Conservation (phyloP, 345 rosid species). For the Hypericum androsaemum region DNA sequence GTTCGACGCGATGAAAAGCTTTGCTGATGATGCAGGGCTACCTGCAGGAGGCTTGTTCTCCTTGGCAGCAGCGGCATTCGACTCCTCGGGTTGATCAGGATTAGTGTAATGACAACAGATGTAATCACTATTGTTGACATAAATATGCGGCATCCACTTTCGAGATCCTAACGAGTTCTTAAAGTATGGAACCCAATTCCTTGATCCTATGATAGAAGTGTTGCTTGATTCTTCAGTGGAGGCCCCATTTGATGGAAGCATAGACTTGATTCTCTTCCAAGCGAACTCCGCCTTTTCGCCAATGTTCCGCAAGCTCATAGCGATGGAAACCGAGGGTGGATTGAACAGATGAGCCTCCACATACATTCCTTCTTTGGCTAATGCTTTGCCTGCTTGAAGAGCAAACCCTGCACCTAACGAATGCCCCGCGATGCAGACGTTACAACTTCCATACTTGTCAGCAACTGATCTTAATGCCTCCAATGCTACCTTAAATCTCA, state of each 20-base stretch:
- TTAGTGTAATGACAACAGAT: constrained; percentile 73
- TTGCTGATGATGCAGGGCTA: constrained; percentile 52
- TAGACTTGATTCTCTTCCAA: constrained; percentile 70
- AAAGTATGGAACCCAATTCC: constrained; percentile 15
- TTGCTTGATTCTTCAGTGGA: not conserved
- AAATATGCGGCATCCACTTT: constrained; percentile 89
- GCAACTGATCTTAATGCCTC: constrained; percentile 57
- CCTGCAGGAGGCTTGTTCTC: constrained; percentile 37
- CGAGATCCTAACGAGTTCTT: constrained; percentile 27
- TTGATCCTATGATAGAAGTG: constrained; percentile 5
- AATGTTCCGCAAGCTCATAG: constrained; percentile 77
- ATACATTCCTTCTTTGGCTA: constrained; percentile 68
- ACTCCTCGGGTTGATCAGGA: constrained; percentile 34
- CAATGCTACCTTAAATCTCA: constrained; percentile 59
- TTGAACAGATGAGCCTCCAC: constrained; percentile 92
- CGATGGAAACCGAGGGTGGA: constrained; percentile 81
- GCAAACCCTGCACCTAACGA: constrained; percentile 96
- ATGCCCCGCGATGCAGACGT: constrained; percentile 82
- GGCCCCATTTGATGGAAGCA: constrained; percentile 47
- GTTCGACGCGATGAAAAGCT: constrained; percentile 83
- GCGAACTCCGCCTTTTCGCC: constrained; percentile 71
- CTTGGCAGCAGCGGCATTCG: constrained; percentile 19
- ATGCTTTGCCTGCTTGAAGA: constrained; percentile 85
- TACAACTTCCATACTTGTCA: constrained; percentile 63
- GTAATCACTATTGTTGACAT: constrained; percentile 85